These are phyloP conservation scores for Suillus luteus DNA, from an alignment of 768 basidiomycete genomes.

Conservation along the genomic window DNA sequence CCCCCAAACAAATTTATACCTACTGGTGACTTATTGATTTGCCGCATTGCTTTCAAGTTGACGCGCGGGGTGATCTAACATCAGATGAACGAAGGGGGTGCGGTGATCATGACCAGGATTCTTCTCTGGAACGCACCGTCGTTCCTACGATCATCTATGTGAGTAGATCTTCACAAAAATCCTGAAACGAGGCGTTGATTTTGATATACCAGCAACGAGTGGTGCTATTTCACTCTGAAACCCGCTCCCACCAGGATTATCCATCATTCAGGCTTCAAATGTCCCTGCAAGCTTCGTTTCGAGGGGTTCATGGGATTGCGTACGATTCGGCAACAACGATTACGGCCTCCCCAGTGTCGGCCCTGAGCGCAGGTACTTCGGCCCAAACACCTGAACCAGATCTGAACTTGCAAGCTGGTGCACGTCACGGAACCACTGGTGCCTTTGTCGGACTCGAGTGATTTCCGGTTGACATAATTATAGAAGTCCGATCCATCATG, in stretches of 20 bases:
- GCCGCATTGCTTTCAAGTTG: background rate
- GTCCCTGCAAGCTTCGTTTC: background rate
- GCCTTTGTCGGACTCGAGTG: background rate
- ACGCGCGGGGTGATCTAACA: background rate
- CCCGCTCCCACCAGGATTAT: background rate
- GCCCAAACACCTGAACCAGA: background rate
- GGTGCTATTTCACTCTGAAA: background rate
- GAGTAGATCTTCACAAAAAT: background rate
- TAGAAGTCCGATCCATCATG: background rate
- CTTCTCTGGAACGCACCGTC: background rate
- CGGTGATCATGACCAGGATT: background rate
- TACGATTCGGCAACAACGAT: background rate
- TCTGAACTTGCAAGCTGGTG: constrained; percentile 5
- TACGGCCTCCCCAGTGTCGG: background rate
- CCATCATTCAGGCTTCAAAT: no score
- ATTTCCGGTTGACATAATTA: background rate
- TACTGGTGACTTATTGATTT: background rate
- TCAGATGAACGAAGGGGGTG: background rate
- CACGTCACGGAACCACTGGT: background rate
- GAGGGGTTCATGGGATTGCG: background rate
- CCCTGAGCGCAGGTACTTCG: background rate
- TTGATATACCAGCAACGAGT: background rate
- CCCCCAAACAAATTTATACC: background rate
- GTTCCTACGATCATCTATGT: background rate
- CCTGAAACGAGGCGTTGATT: background rate